phyloP scores from a whole-genome alignment of 2,329 filamentous ascomycete genomes.

The Diatrype stigma region DNA sequence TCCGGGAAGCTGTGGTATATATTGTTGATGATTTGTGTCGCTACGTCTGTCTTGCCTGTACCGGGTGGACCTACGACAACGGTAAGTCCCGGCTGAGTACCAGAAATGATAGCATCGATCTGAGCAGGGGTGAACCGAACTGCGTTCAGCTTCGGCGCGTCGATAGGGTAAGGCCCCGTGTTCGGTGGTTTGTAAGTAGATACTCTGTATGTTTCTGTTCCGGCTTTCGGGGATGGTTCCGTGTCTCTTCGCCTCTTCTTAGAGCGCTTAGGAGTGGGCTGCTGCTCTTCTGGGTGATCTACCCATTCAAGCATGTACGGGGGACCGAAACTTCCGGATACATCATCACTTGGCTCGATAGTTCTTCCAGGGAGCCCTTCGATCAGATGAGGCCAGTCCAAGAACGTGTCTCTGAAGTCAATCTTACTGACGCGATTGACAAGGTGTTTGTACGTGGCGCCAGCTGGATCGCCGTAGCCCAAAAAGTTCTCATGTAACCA shows the following conservation, averaged over 20 bases:
- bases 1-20: conserved; percentile 97
- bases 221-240: conserved; percentile 59
- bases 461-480: conserved; percentile 90
- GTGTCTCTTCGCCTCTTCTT: conserved; percentile 86
- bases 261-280: conserved; percentile 56
- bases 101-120: conserved; percentile 87
- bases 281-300: conserved; percentile 48
- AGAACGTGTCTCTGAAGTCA: conserved; percentile 90
- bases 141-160: conserved; percentile 74
- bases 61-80: conserved; percentile 93
- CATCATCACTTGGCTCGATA: conserved; percentile 72
- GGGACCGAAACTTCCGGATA: conserved; percentile 71
- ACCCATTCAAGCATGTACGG: conserved; percentile 78
- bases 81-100: conserved; percentile 89
- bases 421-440: conserved; percentile 72
- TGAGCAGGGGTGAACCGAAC: conserved; percentile 90
- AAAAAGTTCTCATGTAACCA: conserved; percentile 98
- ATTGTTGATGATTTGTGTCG: conserved; percentile 97
- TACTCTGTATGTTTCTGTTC: conserved; percentile 69
- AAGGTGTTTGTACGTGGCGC: conserved; percentile 80
- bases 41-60: conserved; percentile 98
- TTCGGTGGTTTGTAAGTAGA: conserved; percentile 88
- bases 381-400: conserved; percentile 91
- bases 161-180: conserved; percentile 82
- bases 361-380: conserved; percentile 86